Evolutionary conservation across 495 filamentous ascomycete genomes (phyloP), one percentile per base, ranked within the genome.

Genomic region (Aspergillus haitiensis): DNA sequence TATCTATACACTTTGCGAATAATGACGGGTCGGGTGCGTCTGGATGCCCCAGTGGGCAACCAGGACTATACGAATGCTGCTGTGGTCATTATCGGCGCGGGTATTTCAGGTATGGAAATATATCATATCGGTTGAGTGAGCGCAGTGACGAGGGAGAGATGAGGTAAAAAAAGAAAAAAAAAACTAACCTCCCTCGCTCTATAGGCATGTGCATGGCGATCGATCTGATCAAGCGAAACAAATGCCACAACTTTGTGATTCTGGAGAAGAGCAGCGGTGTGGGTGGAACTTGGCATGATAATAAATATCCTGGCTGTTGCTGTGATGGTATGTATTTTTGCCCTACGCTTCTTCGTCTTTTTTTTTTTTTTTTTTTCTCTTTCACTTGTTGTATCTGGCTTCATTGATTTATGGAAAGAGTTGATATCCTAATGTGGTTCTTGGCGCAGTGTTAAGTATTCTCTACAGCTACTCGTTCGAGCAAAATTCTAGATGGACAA

Each of bases 381-480:
- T 52, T 31, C 1, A 6, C 11, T 36, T 36, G 6, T 15, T 34
- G 3, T 42, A 32, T 46, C 5, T 32, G 5, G 9, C 7, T 31
- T 27, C 12, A 12, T 21, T 4, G 12, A 7, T 7, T 27, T 27
- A 27, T 27, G 21, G 21, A 27, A 27, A 27, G 21, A 1, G 21
- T 27, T 27, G 1, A 50, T 42, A 55, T 27, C 3, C 31, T 16
- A 54, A 6, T 18, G 11, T 62, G 69, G 27, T 67, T 16, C 31
- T 31, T 8, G 1, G 0, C n/a, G 0, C 50, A 78, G 76, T 83
- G 10, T 75, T 72, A 69, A 79, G 78, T 50, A 50, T 71, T 1
- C 62, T 83, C 10, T 90, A 89, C 69, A 86, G 84, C 59, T 88
- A 84, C 64, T 82, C 83, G 5, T 89, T 88, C 60, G 86, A 85